A percentile compares a stretch with the other conserved stretches of the same genome.
phyloP scores from a whole-genome alignment of 139 green algal genomes.

The Coelastrella sp. region DNA sequence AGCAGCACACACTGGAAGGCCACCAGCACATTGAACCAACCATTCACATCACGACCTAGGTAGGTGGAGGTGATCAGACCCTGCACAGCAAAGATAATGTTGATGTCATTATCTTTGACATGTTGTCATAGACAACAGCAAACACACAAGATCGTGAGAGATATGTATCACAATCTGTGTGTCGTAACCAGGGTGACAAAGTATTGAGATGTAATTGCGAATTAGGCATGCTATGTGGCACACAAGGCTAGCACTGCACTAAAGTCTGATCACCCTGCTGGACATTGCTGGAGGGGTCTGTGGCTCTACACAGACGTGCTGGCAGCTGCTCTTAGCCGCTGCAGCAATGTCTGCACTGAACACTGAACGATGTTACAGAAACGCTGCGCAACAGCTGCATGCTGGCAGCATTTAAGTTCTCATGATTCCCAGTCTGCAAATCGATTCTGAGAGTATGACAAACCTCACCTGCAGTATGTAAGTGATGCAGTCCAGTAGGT shows the following conservation, averaged over 20 bases:
- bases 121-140: not conserved
- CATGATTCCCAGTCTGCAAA: not conserved
- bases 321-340: too few relatives aligned
- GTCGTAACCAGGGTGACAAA: too few relatives aligned
- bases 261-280: too few relatives aligned
- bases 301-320: too few relatives aligned
- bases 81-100: slow-evolving; percentile 38
- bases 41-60: slow-evolving; percentile 48
- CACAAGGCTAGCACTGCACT: too few relatives aligned
- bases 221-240: too few relatives aligned
- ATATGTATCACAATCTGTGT: not conserved
- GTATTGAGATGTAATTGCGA: too few relatives aligned
- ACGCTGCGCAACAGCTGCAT: not conserved
- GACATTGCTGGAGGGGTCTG: too few relatives aligned
- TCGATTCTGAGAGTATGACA: not conserved
- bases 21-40: slow-evolving; percentile 49
- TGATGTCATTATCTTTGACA: not conserved
- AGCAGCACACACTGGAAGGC: slow-evolving; percentile 54
- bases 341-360: too few relatives aligned
- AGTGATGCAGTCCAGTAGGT: slow-evolving; percentile 55
- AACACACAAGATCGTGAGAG: not conserved
- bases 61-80: slow-evolving; percentile 58
- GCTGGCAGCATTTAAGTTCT: not conserved
- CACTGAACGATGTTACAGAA: too few relatives aligned
- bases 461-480: slow-evolving; percentile 56